Conservation (phyloP, 257 asterid genomes). For the Agastache rugosa region DNA sequence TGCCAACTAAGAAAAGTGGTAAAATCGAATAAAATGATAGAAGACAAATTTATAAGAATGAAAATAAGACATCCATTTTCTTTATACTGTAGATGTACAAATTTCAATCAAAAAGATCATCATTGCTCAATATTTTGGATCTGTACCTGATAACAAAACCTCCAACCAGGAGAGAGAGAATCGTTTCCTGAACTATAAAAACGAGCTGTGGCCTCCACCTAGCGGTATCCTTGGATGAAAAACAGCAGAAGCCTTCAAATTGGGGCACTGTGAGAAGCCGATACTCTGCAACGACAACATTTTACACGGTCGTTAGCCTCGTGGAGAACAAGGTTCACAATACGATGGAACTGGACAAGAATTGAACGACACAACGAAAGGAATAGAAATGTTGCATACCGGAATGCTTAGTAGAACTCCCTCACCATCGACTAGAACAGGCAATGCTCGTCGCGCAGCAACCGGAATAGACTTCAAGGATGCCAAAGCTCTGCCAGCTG, state of each 20-base stretch:
- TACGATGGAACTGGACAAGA: background rate
- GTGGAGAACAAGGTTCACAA: background rate
- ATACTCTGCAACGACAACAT: slow-evolving; percentile 54
- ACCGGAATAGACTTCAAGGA: slow-evolving; percentile 75
- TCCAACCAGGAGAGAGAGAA: background rate
- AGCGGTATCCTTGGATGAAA: slow-evolving; percentile 78
- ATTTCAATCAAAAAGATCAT: background rate
- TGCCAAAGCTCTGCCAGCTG: slow-evolving; percentile 66
- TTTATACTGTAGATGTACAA: background rate
- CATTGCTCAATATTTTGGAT: background rate
- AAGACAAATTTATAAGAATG: background rate
- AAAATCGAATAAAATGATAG: background rate
- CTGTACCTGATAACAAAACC: background rate
- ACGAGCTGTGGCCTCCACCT: slow-evolving; percentile 78
- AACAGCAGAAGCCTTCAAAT: slow-evolving; percentile 52
- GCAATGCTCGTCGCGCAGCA: slow-evolving; percentile 80
- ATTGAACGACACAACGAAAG: background rate
- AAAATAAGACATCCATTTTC: background rate
- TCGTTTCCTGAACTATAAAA: slow-evolving; percentile 31
- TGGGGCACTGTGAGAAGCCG: slow-evolving; percentile 70
- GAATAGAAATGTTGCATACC: slow-evolving; percentile 46
- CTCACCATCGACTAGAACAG: slow-evolving; percentile 67
- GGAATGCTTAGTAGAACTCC: slow-evolving; percentile 80
- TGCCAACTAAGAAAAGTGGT: background rate
- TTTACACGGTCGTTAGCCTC: slow-evolving; percentile 24